phyloP scores from a whole-genome alignment of 257 asterid species.

The Petrea volubilis region DNA sequence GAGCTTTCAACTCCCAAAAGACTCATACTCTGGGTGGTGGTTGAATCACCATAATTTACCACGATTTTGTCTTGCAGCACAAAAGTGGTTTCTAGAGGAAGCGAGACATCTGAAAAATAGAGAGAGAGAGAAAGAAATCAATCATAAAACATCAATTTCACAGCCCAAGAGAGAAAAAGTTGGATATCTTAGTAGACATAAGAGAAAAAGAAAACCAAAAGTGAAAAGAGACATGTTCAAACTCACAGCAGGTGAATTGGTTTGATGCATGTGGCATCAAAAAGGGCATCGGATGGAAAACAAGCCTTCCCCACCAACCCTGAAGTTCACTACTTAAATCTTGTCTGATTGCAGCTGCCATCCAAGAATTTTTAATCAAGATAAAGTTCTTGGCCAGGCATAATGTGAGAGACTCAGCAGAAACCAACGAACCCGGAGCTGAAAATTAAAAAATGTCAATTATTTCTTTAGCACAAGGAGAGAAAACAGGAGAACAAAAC shows the following conservation, averaged over 20 bases:
- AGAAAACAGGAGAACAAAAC: neutral
- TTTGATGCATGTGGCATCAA: slow-evolving; percentile 28
- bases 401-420: slow-evolving; percentile 15
- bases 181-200: slow-evolving; percentile 1
- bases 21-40: slow-evolving; percentile 4
- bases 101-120: slow-evolving; percentile 36
- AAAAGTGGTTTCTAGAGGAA: slow-evolving; percentile 14
- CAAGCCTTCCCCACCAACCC: slow-evolving; percentile 64
- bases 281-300: slow-evolving; percentile 37
- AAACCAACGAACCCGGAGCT: slow-evolving; percentile 22
- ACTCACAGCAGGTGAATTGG: slow-evolving; percentile 41
- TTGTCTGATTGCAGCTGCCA: slow-evolving; percentile 21
- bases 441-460: slow-evolving; percentile 13
- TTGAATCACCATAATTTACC: slow-evolving; percentile 8
- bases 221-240: neutral
- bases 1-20: slow-evolving; percentile 11
- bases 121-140: neutral
- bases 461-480: neutral
- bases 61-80: slow-evolving; percentile 12
- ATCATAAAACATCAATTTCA: neutral
- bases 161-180: neutral
- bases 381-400: slow-evolving; percentile 9
- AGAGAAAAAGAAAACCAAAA: neutral
- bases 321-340: slow-evolving; percentile 30
- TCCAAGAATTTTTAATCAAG: slow-evolving; percentile 29